These are phyloP conservation scores for Bryoglossum gracile DNA, from an alignment of 495 filamentous ascomycete genomes.

Conservation along the genomic window DNA sequence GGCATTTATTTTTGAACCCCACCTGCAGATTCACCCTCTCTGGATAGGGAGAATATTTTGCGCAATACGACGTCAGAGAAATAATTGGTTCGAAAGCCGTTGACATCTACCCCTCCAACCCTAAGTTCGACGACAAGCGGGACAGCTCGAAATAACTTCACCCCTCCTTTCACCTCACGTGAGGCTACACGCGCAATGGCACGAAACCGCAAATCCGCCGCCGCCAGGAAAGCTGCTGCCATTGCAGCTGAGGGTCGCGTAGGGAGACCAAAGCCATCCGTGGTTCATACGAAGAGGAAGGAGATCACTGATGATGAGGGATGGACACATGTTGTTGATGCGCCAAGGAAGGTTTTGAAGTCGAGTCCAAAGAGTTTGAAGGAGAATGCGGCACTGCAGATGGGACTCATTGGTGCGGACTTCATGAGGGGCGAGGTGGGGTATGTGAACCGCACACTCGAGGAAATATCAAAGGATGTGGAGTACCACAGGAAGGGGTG, in stretches of 20 bases:
- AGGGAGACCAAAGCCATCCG: conserved; percentile 11
- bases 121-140: too few relatives aligned
- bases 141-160: neutral
- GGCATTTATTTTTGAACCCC: too few relatives aligned
- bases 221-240: too few relatives aligned
- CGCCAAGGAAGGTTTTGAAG: neutral
- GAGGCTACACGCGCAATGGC: too few relatives aligned
- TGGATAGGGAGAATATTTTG: too few relatives aligned
- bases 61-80: too few relatives aligned
- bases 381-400: neutral
- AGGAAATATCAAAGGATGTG: conserved; percentile 34
- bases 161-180: neutral
- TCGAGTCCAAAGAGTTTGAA: neutral
- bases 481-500: conserved; percentile 13
- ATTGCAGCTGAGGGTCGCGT: too few relatives aligned
- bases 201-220: too few relatives aligned
- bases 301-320: conserved; percentile 42
- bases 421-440: conserved; percentile 13
- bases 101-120: neutral
- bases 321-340: conserved; percentile 48
- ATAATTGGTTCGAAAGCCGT: too few relatives aligned
- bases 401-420: conserved; percentile 11
- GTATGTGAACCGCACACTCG: conserved; percentile 28
- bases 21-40: too few relatives aligned
- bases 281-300: conserved; percentile 35